phyloP scores from a whole-genome alignment of 768 basidiomycete species.

The Lentinus tigrinus region DNA sequence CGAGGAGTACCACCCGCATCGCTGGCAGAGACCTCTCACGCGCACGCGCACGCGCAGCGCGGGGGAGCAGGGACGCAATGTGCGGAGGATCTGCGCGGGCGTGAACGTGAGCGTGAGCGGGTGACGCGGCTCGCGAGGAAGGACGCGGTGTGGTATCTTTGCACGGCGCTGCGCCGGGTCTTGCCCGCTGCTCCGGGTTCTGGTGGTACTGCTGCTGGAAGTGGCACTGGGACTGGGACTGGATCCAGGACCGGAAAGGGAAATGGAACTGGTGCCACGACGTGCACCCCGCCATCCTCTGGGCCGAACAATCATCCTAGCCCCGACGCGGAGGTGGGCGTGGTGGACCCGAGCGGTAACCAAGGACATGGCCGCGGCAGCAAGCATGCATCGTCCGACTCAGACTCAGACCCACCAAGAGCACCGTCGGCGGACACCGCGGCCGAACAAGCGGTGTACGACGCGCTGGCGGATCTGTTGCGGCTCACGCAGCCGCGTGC shows the following conservation, averaged over 20 bases:
- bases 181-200: constrained; percentile 18
- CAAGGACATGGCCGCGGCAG: too few relatives aligned
- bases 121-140: constrained; percentile 43
- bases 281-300: not conserved
- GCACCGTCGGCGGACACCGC: not conserved
- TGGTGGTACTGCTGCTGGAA: not conserved
- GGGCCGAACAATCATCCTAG: not conserved
- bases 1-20: not conserved
- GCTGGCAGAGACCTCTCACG: not conserved
- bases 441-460: constrained; percentile 16
- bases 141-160: constrained; percentile 55
- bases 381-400: too few relatives aligned
- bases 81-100: not conserved
- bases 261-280: not conserved
- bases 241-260: not conserved
- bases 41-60: not conserved
- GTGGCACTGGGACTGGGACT: not conserved
- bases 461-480: constrained; percentile 19
- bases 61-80: not conserved
- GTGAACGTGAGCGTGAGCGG: constrained; percentile 26
- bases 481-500: constrained; percentile 6
- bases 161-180: constrained; percentile 41
- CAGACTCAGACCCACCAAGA: not conserved
- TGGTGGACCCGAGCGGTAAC: too few relatives aligned
- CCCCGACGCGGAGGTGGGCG: not conserved